Evolutionary conservation across 495 filamentous ascomycete genomes (phyloP), one percentile per base, ranked within the genome.

Genomic region (Podospora didyma): DNA sequence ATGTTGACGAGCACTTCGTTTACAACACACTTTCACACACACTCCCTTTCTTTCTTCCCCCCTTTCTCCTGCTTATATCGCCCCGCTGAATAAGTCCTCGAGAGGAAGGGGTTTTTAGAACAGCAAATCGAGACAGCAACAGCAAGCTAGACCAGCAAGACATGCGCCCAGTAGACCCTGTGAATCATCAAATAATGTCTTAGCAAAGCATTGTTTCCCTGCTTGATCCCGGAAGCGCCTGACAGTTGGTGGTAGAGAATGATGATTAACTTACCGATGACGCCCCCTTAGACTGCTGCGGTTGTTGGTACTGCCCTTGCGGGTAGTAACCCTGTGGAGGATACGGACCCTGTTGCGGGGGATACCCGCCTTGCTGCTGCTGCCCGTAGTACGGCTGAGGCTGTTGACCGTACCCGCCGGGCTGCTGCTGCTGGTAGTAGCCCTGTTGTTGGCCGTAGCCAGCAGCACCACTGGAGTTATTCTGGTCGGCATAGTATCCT

Each of bases 51-150:
- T 31, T 9, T 31, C 26, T 31, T 31, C 9, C 26, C n/a, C n/a
- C n/a, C n/a, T n/a, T n/a, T n/a, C n/a, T n/a, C n/a, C n/a, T n/a
- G n/a, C n/a, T n/a, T 37, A 37, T 37, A 21, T 16, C n/a, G n/a
- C n/a, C n/a, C n/a, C n/a, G n/a, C n/a, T n/a, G n/a, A n/a, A n/a
- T n/a, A n/a, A n/a, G n/a, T n/a, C n/a, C n/a, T n/a, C n/a, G n/a
- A n/a, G n/a, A n/a, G n/a, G n/a, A n/a, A n/a, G n/a, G n/a, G n/a
- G n/a, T n/a, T n/a, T 28, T 65, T 75, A 79, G 52, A 77, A 78
- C 34, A 79, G 49, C 4, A 54, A 14, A 22, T 79, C 77, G 51
- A 79, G 57, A 57, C 77, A 79, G 66, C 77, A 79, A 56, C 77
- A 79, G 63, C 75, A 76, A 1, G 77, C 77, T 51, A 77, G 56